These are phyloP conservation scores for Scheffersomyces stambukii DNA, from an alignment of 1,139 yeast genomes.

Conservation along the genomic window DNA sequence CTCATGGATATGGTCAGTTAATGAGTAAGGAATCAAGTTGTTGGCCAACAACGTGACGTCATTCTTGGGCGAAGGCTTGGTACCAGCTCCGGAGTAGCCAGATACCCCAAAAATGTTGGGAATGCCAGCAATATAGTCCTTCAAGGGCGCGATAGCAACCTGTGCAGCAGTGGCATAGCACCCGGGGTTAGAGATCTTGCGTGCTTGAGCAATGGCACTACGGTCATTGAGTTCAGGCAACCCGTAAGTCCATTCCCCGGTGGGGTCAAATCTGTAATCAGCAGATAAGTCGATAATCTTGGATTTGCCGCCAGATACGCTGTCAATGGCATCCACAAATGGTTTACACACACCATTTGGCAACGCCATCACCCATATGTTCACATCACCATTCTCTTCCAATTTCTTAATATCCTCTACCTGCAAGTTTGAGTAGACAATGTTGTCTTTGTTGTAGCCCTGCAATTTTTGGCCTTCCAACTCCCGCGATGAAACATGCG, in stretches of 20 bases:
- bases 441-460: constrained; percentile 79
- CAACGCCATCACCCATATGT: constrained; percentile 98
- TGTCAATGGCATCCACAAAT: constrained; percentile 88
- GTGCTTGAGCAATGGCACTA: constrained; percentile 61
- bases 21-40: constrained; percentile 89
- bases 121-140: constrained; percentile 55
- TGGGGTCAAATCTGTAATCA: constrained; percentile 87
- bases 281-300: constrained; percentile 92
- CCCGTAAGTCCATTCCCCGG: constrained; percentile 90
- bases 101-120: constrained; percentile 94
- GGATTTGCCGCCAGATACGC: constrained; percentile 50
- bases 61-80: constrained; percentile 96
- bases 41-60: constrained; percentile 69
- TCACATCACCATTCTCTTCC: constrained; percentile 76
- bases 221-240: constrained; percentile 80
- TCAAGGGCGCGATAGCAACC: constrained; percentile 82
- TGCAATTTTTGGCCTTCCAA: constrained; percentile 79
- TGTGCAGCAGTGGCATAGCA: constrained; percentile 99
- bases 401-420: constrained; percentile 78
- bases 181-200: constrained; percentile 92
- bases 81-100: constrained; percentile 98
- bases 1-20: constrained; percentile 96
- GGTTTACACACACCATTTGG: constrained; percentile 98
- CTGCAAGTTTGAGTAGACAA: constrained; percentile 80
- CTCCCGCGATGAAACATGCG: constrained; percentile 95